Conservation (phyloP, 352 stramenopile genomes). For the Globisporangium uncinulatum region DNA sequence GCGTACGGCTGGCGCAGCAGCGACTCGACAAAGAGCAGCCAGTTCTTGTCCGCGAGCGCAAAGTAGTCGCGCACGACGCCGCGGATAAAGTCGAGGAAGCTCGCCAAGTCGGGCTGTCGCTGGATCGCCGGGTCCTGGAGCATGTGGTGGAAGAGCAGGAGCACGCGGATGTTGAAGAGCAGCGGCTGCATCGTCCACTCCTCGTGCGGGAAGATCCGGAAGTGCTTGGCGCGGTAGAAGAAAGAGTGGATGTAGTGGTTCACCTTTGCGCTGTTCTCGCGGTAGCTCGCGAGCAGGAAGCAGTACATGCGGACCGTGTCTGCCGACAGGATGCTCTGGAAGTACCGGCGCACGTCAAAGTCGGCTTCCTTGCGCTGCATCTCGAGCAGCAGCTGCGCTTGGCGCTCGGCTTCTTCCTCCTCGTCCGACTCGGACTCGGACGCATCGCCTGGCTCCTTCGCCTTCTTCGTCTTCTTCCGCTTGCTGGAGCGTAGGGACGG, state of each 20-base stretch:
- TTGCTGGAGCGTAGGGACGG: slow-evolving; percentile 23
- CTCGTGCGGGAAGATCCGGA: slow-evolving; percentile 66
- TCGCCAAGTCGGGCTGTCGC: slow-evolving; percentile 46
- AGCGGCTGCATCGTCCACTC: slow-evolving; percentile 83
- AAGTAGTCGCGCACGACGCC: slow-evolving; percentile 79
- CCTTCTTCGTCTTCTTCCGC: slow-evolving; percentile 20
- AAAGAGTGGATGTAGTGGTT: slow-evolving; percentile 89
- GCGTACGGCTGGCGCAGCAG: slow-evolving; percentile 70
- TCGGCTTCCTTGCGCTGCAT: slow-evolving; percentile 85
- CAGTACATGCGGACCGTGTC: slow-evolving; percentile 86
- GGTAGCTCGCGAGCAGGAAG: slow-evolving; percentile 60
- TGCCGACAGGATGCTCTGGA: slow-evolving; percentile 69
- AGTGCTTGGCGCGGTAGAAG: slow-evolving; percentile 81
- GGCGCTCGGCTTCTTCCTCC: slow-evolving; percentile 69
- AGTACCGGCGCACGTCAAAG: slow-evolving; percentile 82
- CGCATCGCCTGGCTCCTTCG: slow-evolving; percentile 37
- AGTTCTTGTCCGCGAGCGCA: slow-evolving; percentile 68
- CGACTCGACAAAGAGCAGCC: slow-evolving; percentile 72
- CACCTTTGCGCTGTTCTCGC: slow-evolving; percentile 73
- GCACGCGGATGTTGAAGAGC: slow-evolving; percentile 79
- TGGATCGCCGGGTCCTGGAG: slow-evolving; percentile 75
- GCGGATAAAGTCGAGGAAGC: slow-evolving; percentile 77
- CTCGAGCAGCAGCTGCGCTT: slow-evolving; percentile 65
- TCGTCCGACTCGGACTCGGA: slow-evolving; percentile 57
- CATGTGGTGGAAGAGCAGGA: slow-evolving; percentile 80